phyloP scores from a whole-genome alignment of 2,329 filamentous ascomycete species.

The Cladobotryum mycophilum region DNA sequence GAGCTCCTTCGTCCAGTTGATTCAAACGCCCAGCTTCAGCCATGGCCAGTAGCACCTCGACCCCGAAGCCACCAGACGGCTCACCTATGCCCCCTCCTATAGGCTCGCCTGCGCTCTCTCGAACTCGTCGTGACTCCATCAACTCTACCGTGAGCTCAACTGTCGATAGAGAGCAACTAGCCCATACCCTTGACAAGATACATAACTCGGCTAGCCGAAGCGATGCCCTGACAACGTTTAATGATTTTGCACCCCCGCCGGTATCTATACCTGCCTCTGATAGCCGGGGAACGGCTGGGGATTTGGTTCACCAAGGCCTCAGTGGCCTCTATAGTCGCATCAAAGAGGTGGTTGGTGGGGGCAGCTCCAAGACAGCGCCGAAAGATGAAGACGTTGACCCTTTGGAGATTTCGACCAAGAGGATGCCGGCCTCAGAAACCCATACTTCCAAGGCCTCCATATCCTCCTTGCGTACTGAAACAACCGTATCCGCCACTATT shows the following conservation, averaged over 20 bases:
- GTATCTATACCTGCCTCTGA: constrained; percentile 53
- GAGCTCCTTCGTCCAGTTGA: neutral
- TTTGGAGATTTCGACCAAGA: constrained; percentile 3
- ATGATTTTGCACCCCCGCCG: constrained; percentile 76
- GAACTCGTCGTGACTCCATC: constrained; percentile 33
- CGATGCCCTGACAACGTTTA: constrained; percentile 82
- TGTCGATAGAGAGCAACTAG: constrained; percentile 64
- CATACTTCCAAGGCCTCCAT: constrained; percentile 37
- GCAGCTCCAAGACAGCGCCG: constrained; percentile 39
- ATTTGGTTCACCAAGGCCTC: constrained; percentile 76
- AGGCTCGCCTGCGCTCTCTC: constrained; percentile 26
- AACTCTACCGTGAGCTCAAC: constrained; percentile 33
- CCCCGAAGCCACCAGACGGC: constrained; percentile 24
- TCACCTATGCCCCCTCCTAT: constrained; percentile 21
- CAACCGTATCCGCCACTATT: constrained; percentile 24
- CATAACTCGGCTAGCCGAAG: constrained; percentile 84
- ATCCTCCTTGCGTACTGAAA: constrained; percentile 38
- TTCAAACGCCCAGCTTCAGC: neutral
- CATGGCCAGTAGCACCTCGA: constrained; percentile 26
- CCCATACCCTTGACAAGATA: constrained; percentile 76
- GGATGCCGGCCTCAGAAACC: constrained; percentile 29
- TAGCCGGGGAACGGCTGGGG: constrained; percentile 62
- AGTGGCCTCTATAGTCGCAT: constrained; percentile 85
- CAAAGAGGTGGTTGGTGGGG: constrained; percentile 71
- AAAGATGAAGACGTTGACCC: constrained; percentile 22